Base-by-base conservation (phyloP, 2,329 filamentous ascomycete species). In the Tolypocladium album region DNA sequence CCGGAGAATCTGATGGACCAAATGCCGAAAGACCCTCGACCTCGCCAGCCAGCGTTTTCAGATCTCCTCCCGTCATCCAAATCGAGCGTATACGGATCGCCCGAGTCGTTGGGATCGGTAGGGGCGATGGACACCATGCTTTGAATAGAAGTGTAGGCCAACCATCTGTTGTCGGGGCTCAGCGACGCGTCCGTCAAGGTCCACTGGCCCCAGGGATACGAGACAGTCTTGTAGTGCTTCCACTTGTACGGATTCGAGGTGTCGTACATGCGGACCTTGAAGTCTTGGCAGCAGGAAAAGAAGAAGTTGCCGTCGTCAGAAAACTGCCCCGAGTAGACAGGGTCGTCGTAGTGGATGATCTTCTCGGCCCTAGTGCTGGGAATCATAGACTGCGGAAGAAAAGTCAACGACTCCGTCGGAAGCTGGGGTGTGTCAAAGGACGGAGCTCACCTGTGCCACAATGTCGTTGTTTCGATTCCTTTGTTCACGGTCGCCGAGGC, bases 271-370 rank as follows among this genome's bases (percentile, higher is more conserved):
- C 92, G 88, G 12, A 99, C 92, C 66, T 86, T 88, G 76, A 96
- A 96, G 73, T 97, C 92, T 73, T 97, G 91, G 12, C 88, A 89
- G 68, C 89, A 94, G 7, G 88, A 87, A 71, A 93, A 97, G 77
- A 97, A 97, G 77, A 97, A 97, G 73, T 96, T 96, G 34, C 94
- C 94, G 67, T 99, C 94, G 64, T 95, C 90, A 0, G 91, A 96
- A 71, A 97, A 99, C 70, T 97, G 93, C 1, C 94, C 94, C 3
- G 91, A 96, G 70, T 97, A 97, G 58, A 94, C 92, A 47, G 90
- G 86, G 6, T 88, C 82, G 59, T 92, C 85, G 70, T 92, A 95
- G 68, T 96, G 89, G 63, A 97, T 88, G 62, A 96, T 89, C 68
- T 89, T 89, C 69, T 97, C 93, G 0, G 91, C 88, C 31, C 83